Evolutionary conservation across 2,329 filamentous ascomycete species (phyloP).

Genomic region (Penicillium sp.): DNA sequence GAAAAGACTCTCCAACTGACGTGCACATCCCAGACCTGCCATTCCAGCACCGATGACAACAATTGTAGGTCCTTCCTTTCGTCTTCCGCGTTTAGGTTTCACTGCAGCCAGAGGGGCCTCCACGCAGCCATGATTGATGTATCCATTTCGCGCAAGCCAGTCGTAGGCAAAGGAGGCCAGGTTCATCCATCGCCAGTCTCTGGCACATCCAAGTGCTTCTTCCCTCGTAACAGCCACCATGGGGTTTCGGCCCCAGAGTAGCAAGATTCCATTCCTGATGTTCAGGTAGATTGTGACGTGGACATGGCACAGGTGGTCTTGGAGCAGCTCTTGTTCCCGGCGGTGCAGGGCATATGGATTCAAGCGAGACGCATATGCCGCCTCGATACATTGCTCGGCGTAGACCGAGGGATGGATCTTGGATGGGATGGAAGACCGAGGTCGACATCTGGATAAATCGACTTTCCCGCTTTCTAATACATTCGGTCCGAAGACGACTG

Average conservation of each 20-base stretch:
- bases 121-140: conserved; percentile 94
- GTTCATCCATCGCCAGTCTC: conserved; percentile 82
- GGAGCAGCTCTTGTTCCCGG: conserved; percentile 76
- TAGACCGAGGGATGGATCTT: conserved; percentile 71
- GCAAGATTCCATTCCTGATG: conserved; percentile 87
- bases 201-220: conserved; percentile 86
- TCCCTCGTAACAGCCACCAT: conserved; percentile 74
- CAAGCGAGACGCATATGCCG: conserved; percentile 82
- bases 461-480: conserved; percentile 26
- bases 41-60: conserved; percentile 92
- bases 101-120: conserved; percentile 56
- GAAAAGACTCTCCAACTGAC: conserved; percentile 84
- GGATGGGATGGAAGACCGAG: conserved; percentile 78
- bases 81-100: conserved; percentile 41
- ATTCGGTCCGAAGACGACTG: conserved; percentile 18
- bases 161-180: conserved; percentile 84
- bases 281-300: conserved; percentile 96
- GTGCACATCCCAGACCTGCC: conserved; percentile 84
- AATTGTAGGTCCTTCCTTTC: conserved; percentile 63
- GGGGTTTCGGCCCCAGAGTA: conserved; percentile 84
- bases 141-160: conserved; percentile 85
- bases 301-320: conserved; percentile 74
- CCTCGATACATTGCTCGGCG: conserved; percentile 84
- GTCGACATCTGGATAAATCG: conserved; percentile 54
- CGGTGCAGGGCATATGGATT: conserved; percentile 85